Conservation (phyloP, 176 grass and related monocot genomes). For the Dendrocalamus sinicus region DNA sequence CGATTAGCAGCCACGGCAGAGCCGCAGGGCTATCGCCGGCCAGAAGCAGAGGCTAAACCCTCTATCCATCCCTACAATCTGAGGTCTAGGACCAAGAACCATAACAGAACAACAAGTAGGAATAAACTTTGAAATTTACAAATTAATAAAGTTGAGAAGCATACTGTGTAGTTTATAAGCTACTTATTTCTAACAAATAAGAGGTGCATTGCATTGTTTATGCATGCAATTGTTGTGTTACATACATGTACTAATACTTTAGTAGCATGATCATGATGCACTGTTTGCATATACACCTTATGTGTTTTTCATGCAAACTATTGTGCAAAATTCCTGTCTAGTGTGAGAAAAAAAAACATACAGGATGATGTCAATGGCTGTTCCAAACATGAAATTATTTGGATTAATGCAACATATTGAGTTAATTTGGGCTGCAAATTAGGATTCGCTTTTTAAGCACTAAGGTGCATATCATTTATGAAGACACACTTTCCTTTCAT, state of each 20-base stretch:
- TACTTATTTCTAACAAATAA: background rate
- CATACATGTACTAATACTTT: background rate
- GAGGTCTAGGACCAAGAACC: no score
- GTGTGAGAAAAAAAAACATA: background rate
- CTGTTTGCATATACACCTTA: background rate
- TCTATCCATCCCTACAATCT: no score
- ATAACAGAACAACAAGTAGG: background rate
- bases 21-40: no score
- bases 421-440: background rate
- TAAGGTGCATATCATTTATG: background rate
- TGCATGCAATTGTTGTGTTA: background rate
- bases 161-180: background rate
- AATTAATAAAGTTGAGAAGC: background rate
- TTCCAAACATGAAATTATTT: constrained; percentile 22
- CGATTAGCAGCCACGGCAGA: no score
- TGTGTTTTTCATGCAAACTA: background rate
- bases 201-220: background rate
- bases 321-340: background rate
- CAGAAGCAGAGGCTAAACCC: no score
- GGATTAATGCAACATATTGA: background rate
- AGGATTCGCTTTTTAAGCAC: constrained; percentile 1
- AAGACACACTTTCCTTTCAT: background rate
- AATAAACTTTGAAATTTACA: background rate
- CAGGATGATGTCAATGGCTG: background rate
- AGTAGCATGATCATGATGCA: background rate